Base-by-base conservation (phyloP, 2,329 filamentous ascomycete genomes). In the Orbilia javanica region DNA sequence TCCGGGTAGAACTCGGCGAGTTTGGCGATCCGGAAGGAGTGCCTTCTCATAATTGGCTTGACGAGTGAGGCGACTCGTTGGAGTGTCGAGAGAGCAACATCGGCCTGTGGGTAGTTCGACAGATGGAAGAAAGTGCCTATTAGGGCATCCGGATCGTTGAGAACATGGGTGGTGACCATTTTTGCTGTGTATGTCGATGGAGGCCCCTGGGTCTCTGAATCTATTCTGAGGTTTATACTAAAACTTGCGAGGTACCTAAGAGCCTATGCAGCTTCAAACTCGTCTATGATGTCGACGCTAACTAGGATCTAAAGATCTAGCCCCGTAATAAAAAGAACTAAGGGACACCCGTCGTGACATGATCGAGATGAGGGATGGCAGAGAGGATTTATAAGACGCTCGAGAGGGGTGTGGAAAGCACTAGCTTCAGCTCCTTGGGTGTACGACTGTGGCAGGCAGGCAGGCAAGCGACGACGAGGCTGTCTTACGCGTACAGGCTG, bases 1-100 rank as follows among this genome's bases (percentile, higher is more conserved):
- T 89, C 86, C 0, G 95, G 95, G 77, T 93, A 92, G 84, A 98
- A 97, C 83, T 98, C 95, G 60, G 90, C 90, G 15, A 98, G 87
- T 57, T 92, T 89, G 29, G 88, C 87, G 36, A 98, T 93, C 79
- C 87, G 91, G 93, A 94, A 98, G 69, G 88, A 88, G 50, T 93
- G 89, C 57, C 93, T 93, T 80, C 93, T 88, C 94, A 98, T 98
- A 79, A 98, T 93, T 18, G 95, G 95, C 84, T 97, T 97, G 79
- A 97, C 94, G 72, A 96, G 85, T 27, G 94, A 97, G 1, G 93
- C 93, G 46, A 96, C 88, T 84, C 92, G 94, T 82, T 90, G 92
- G 25, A 98, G 87, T 72, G 89, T 89, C 39, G 89, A 52, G 22
- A 82, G 79, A 3, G 80, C 80, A 13, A 74, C 83, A 53, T 86